A percentile compares a stretch with the other conserved stretches of the same genome.
phyloP scores from a whole-genome alignment of 352 stramenopile species.

The Pythium inflatum region DNA sequence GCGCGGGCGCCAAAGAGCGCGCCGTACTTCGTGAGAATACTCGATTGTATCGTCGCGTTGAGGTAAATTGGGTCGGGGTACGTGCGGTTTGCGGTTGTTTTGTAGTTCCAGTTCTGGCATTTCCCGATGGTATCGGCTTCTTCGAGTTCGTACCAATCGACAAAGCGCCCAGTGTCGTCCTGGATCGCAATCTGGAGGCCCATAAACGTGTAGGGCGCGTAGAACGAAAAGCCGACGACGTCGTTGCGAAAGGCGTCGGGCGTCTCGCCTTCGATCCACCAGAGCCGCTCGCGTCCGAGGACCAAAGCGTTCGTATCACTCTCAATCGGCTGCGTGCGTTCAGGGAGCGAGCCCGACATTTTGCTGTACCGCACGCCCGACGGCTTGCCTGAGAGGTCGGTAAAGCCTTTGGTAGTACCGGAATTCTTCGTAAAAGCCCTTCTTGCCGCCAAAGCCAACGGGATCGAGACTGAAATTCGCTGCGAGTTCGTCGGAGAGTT shows the following conservation, averaged over 20 bases:
- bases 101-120: slow-evolving; percentile 24
- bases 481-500: slow-evolving; percentile 21
- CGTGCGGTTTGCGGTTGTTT: slow-evolving; percentile 8
- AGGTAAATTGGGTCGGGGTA: slow-evolving; percentile 17
- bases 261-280: slow-evolving; percentile 21
- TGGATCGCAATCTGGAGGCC: slow-evolving; percentile 24
- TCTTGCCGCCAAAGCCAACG: slow-evolving; percentile 15
- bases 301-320: slow-evolving; percentile 24
- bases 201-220: slow-evolving; percentile 21
- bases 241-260: slow-evolving; percentile 12
- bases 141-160: slow-evolving; percentile 8
- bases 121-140: slow-evolving; percentile 3
- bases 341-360: slow-evolving; percentile 24
- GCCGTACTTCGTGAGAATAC: not conserved
- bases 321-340: slow-evolving; percentile 19
- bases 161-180: slow-evolving; percentile 7
- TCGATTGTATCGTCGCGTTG: not conserved
- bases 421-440: slow-evolving; percentile 21
- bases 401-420: slow-evolving; percentile 23
- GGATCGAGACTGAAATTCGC: slow-evolving; percentile 25
- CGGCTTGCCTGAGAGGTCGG: slow-evolving; percentile 23
- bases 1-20: not conserved
- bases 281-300: slow-evolving; percentile 14
- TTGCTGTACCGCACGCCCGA: slow-evolving; percentile 25
- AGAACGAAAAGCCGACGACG: slow-evolving; percentile 1